Conservation (phyloP, 164 flowering plant genomes). For the Sextonia rubra region DNA sequence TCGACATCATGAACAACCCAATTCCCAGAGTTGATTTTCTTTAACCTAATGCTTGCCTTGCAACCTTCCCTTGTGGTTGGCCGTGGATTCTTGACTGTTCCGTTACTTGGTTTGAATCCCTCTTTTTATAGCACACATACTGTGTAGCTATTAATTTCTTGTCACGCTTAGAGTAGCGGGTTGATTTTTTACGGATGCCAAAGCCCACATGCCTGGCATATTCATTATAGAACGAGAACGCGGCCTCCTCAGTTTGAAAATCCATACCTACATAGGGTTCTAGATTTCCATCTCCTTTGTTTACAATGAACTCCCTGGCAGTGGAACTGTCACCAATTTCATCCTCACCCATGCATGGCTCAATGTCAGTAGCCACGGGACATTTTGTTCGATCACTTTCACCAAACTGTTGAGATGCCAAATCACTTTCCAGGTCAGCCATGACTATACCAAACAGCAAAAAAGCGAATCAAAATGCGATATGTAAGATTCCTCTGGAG, state of each 20-base stretch:
- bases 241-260: constrained; percentile 63
- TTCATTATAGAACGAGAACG: constrained; percentile 54
- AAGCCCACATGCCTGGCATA: constrained; percentile 69
- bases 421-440: not conserved
- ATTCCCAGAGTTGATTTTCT: constrained; percentile 40
- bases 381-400: not conserved
- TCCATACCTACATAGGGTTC: constrained; percentile 75
- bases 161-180: constrained; percentile 42
- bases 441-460: not conserved
- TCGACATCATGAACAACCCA: constrained; percentile 68
- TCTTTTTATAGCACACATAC: constrained; percentile 60
- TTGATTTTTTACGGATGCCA: constrained; percentile 39
- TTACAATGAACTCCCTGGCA: constrained; percentile 30
- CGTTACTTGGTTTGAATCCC: constrained; percentile 40
- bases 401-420: not conserved
- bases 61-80: constrained; percentile 36
- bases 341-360: constrained; percentile 19
- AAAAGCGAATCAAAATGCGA: not conserved
- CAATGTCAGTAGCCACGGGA: not conserved
- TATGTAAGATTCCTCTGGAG: too few species aligned
- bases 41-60: constrained; percentile 61
- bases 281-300: constrained; percentile 9
- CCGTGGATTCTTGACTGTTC: constrained; percentile 7
- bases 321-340: constrained; percentile 22
- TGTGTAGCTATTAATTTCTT: constrained; percentile 34